A percentile compares a stretch with the other conserved stretches of the same genome.
Evolutionary conservation across 75 land plant species (phyloP).

Genomic region (Azolla pinnata): DNA sequence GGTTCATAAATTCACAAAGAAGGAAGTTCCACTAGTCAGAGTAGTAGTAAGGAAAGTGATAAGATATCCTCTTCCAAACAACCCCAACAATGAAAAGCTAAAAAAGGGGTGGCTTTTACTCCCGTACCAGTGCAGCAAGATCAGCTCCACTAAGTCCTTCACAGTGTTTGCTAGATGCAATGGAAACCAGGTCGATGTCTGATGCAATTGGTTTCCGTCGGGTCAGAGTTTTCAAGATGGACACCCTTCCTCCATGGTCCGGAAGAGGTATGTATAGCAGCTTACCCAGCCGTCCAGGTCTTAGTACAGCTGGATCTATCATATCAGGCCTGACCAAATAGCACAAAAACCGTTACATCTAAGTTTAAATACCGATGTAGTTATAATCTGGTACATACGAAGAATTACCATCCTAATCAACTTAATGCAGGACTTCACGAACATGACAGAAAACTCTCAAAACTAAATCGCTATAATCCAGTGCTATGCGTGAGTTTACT

Average conservation of each 20-base stretch:
- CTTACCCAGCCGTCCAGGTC: conserved; percentile 91
- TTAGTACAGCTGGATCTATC: conserved; percentile 68
- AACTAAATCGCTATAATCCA: too few species aligned
- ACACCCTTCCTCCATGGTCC: conserved; percentile 51
- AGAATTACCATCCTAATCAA: not conserved
- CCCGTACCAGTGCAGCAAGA: conserved; percentile 71
- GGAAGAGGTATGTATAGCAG: conserved; percentile 79
- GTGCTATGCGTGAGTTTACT: too few species aligned
- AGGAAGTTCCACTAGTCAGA: too few species aligned
- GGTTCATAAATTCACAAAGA: too few species aligned
- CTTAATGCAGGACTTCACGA: too few species aligned
- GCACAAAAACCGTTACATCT: too few species aligned
- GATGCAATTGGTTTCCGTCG: conserved; percentile 55
- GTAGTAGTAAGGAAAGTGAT: too few species aligned
- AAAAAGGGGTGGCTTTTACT: not conserved
- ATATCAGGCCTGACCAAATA: conserved; percentile 60
- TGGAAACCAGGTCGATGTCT: conserved; percentile 52
- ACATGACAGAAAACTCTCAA: too few species aligned
- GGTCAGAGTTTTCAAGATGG: conserved; percentile 55
- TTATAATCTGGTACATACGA: too few species aligned
- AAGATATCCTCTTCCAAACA: not conserved
- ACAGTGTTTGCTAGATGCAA: conserved; percentile 47
- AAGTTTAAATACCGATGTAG: too few species aligned
- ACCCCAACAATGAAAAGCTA: not conserved
- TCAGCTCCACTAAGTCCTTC: conserved; percentile 90